These are phyloP conservation scores for Penicillium sp. DNA, from an alignment of 2,329 filamentous ascomycete genomes.

Conservation along the genomic window DNA sequence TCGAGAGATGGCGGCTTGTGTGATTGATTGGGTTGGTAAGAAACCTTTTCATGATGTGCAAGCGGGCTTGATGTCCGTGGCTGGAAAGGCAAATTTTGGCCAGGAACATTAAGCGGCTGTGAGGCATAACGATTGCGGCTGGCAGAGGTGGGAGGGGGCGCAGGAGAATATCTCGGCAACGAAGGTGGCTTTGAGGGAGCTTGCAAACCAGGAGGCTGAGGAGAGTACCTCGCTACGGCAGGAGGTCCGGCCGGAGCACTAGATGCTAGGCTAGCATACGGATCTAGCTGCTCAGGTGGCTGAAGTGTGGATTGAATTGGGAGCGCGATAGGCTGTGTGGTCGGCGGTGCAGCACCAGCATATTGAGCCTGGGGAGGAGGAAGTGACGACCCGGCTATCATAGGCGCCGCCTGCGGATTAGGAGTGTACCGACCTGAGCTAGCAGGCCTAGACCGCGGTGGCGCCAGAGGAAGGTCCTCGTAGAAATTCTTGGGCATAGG, in stretches of 20 bases:
- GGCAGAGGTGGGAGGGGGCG: slow-evolving; percentile 38
- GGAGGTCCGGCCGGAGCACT: slow-evolving; percentile 29
- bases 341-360: slow-evolving; percentile 20
- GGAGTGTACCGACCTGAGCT: slow-evolving; percentile 44
- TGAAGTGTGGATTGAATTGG: slow-evolving; percentile 27
- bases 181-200: slow-evolving; percentile 36
- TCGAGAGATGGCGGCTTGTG: slow-evolving; percentile 26
- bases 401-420: slow-evolving; percentile 27
- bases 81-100: slow-evolving; percentile 52
- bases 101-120: slow-evolving; percentile 32
- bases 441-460: slow-evolving; percentile 60
- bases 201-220: slow-evolving; percentile 37
- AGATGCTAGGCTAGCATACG: slow-evolving; percentile 31
- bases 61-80: slow-evolving; percentile 65
- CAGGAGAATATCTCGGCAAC: slow-evolving; percentile 46
- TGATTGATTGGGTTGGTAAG: slow-evolving; percentile 29
- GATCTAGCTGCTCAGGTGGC: slow-evolving; percentile 32
- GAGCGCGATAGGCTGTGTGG: slow-evolving; percentile 17
- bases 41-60: slow-evolving; percentile 49
- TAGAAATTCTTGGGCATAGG: slow-evolving; percentile 60
- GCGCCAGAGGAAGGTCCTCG: slow-evolving; percentile 66
- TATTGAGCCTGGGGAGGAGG: not conserved
- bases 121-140: slow-evolving; percentile 41
- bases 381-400: slow-evolving; percentile 13
- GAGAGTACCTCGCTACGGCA: slow-evolving; percentile 42